Base-by-base conservation (phyloP, 495 filamentous ascomycete species). In the Aspergillus cavernicola region DNA sequence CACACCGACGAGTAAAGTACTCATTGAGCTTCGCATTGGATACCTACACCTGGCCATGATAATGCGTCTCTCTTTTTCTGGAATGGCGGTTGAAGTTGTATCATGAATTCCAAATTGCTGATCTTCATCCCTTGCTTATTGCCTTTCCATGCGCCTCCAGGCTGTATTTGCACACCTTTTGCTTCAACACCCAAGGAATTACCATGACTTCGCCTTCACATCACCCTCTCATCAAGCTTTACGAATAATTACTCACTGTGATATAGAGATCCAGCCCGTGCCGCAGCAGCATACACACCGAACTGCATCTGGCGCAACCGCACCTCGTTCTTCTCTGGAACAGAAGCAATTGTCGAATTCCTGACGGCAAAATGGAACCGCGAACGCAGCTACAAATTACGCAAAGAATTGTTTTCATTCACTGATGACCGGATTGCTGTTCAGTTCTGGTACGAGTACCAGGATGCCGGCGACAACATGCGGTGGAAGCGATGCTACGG, bases 401-500 rank as follows among this genome's bases (percentile, higher is more conserved):
- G 90, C 47, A 96, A 96, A 68, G 91, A 97, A 63, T 76, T 97
- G 7, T 96, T 96, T 70, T 79, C 88, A 10, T 82, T 67, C 39
- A 50, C 50, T 12, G 72, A 71, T 37, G 60, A 74, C 47, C 67
- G 64, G 13, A 95, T 92, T 59, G 89, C 88, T 1, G 89, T 93
- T 35, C 87, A 95, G 68, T 95, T 95, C 67, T 95, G 90, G 90
- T 95, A 95, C 55, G 90, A 96, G 67, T 95, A 82, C 69, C 80
- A 83, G 48, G 89, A 95, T 61, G 69, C 66, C 6, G 54, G 77
- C 1, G 86, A 89, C 53, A 67, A 61, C 6, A 74, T 81, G 61
- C 85, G 88, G 60, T 97, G 90, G 91, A 95, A 88, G 80, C 78
- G 91, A 15, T 92, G 88, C 37, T 95, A 95, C 66, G 91, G 92